Evolutionary conservation across 805 yeast species (phyloP).

Genomic region (Wickerhamiella kurtzmanii): DNA sequence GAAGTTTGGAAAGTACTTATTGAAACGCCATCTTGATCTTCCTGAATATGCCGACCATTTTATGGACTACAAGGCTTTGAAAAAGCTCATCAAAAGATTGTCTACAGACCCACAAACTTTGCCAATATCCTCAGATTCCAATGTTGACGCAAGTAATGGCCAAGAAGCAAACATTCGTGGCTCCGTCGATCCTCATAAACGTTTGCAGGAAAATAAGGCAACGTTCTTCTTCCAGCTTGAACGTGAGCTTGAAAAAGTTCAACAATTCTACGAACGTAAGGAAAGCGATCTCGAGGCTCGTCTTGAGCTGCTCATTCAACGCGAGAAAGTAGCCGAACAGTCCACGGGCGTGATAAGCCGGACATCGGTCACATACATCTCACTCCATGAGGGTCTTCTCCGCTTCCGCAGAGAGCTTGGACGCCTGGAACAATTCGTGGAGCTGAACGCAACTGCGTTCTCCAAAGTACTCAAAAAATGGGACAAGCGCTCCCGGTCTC

Average conservation of each 20-base stretch:
- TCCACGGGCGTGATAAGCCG: constrained; percentile 33
- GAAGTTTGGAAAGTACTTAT: constrained; percentile 95
- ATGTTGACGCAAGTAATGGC: constrained; percentile 17
- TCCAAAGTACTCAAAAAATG: constrained; percentile 92
- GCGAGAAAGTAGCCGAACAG: constrained; percentile 46
- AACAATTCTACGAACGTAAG: constrained; percentile 79
- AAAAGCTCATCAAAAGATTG: constrained; percentile 77
- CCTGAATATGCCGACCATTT: constrained; percentile 92
- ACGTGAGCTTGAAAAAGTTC: constrained; percentile 90
- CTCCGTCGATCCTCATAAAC: constrained; percentile 26
- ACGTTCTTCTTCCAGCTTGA: constrained; percentile 78
- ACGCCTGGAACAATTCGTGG: constrained; percentile 84
- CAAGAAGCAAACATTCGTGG: constrained; percentile 14
- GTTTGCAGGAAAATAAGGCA: constrained; percentile 79
- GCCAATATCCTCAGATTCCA: neutral
- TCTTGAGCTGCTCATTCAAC: constrained; percentile 60
- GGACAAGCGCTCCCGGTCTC: constrained; percentile 94
- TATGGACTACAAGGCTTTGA: constrained; percentile 86
- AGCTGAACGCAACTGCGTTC: constrained; percentile 89
- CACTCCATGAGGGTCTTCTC: constrained; percentile 76
- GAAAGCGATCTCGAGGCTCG: constrained; percentile 77
- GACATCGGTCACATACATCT: constrained; percentile 63
- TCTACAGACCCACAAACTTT: constrained; percentile 25
- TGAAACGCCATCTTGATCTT: constrained; percentile 82
- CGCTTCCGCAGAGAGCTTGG: constrained; percentile 80